Conservation (phyloP, 1,139 yeast species). For the Zygosaccharomyces pseudobailii region DNA sequence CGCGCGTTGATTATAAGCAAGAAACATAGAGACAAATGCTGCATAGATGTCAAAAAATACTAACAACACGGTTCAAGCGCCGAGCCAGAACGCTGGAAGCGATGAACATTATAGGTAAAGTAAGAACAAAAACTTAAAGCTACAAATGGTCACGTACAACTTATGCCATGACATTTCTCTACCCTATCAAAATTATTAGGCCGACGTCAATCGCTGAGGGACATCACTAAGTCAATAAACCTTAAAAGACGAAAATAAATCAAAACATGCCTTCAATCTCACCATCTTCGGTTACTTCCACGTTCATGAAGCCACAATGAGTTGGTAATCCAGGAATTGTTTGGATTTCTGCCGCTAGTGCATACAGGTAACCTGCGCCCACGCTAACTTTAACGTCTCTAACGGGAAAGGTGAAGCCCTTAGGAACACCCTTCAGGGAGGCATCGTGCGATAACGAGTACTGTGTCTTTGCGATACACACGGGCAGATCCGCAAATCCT, state of each 20-base stretch:
- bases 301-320: conserved; percentile 94
- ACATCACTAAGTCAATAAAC: not conserved
- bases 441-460: conserved; percentile 96
- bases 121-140: too few species aligned
- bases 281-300: conserved; percentile 88
- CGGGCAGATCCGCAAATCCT: conserved; percentile 89
- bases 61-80: too few species aligned
- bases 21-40: too few species aligned
- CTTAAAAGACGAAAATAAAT: not conserved
- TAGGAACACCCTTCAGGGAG: conserved; percentile 87
- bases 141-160: too few species aligned
- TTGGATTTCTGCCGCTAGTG: conserved; percentile 94
- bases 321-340: conserved; percentile 98
- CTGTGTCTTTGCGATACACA: conserved; percentile 97
- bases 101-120: too few species aligned
- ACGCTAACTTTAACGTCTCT: conserved; percentile 90
- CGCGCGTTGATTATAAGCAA: too few species aligned
- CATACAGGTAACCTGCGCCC: conserved; percentile 96
- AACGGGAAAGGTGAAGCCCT: conserved; percentile 90
- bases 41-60: too few species aligned
- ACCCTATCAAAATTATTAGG: too few species aligned
- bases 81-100: too few species aligned
- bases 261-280: conserved; percentile 92
- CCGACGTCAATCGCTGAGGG: not conserved
- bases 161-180: too few species aligned